Evolutionary conservation across 1,139 yeast species (phyloP).

Genomic region (Saccharomyces hybrid): DNA sequence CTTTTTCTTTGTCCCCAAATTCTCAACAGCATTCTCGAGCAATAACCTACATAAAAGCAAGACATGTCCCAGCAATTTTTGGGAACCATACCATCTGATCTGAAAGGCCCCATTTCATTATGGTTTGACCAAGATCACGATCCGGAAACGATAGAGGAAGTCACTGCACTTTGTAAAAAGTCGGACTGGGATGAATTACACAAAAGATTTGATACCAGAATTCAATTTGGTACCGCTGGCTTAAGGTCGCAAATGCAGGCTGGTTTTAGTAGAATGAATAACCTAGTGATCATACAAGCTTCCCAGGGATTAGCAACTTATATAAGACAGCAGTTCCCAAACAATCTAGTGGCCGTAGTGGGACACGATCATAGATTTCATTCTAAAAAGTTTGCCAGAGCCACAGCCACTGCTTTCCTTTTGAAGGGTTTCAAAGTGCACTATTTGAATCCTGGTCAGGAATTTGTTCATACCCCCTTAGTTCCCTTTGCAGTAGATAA

Average conservation of each 20-base stretch:
- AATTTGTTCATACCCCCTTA: conserved; percentile 72
- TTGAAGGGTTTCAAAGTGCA: conserved; percentile 60
- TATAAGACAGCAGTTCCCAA: conserved; percentile 33
- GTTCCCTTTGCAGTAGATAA: conserved; percentile 81
- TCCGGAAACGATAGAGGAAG: conserved; percentile 49
- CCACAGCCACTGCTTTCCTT: conserved; percentile 70
- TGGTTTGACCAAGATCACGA: conserved; percentile 36
- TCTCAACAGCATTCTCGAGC: background rate
- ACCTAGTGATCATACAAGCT: conserved; percentile 82
- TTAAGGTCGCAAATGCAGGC: conserved; percentile 82
- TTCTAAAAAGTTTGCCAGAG: conserved; percentile 70
- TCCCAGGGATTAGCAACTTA: conserved; percentile 82
- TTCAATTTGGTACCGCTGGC: conserved; percentile 92
- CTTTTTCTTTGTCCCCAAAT: background rate
- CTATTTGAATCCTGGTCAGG: conserved; percentile 45
- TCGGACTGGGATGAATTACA: conserved; percentile 43
- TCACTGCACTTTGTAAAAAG: conserved; percentile 39
- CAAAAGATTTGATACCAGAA: conserved; percentile 42
- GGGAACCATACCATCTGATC: conserved; percentile 11
- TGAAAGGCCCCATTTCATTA: conserved; percentile 11
- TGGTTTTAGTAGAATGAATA: conserved; percentile 85
- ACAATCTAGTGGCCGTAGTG: conserved; percentile 52
- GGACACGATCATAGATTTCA: conserved; percentile 91
- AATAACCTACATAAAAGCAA: background rate
- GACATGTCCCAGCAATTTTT: background rate